Conservation (phyloP, 2,329 filamentous ascomycete species). For the Verticillium longisporum region DNA sequence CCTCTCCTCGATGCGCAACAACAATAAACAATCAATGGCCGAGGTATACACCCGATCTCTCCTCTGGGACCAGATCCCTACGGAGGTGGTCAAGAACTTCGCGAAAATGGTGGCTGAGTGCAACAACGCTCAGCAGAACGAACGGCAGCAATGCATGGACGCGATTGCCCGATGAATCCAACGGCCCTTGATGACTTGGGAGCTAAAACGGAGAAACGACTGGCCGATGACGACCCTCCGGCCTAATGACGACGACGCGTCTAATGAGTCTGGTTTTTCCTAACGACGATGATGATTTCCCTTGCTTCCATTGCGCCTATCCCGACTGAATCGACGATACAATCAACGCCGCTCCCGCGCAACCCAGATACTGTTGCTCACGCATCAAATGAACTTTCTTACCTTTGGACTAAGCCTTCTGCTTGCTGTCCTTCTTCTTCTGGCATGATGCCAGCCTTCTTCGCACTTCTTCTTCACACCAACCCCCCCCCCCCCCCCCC, state of each 20-base stretch:
- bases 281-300: constrained; percentile 11
- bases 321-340: constrained; percentile 11
- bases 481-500: constrained; percentile 13
- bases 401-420: constrained; percentile 11
- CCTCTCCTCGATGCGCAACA: constrained; percentile 68
- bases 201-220: constrained; percentile 10
- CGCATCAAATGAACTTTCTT: constrained; percentile 31
- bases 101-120: constrained; percentile 82
- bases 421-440: background rate
- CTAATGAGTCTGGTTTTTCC: constrained; percentile 1
- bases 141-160: constrained; percentile 32
- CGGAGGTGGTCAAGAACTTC: constrained; percentile 88
- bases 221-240: background rate
- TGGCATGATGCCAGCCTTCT: background rate
- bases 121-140: constrained; percentile 40
- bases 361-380: constrained; percentile 40
- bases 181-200: constrained; percentile 20
- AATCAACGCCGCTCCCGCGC: constrained; percentile 23
- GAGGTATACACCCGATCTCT: constrained; percentile 91
- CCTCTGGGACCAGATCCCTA: constrained; percentile 89
- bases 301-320: constrained; percentile 6
- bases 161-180: constrained; percentile 23
- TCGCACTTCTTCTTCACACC: constrained; percentile 2
- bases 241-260: constrained; percentile 26
- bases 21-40: constrained; percentile 65